phyloP scores from a whole-genome alignment of 106 monocot species.

The Iris macrosiphon region DNA sequence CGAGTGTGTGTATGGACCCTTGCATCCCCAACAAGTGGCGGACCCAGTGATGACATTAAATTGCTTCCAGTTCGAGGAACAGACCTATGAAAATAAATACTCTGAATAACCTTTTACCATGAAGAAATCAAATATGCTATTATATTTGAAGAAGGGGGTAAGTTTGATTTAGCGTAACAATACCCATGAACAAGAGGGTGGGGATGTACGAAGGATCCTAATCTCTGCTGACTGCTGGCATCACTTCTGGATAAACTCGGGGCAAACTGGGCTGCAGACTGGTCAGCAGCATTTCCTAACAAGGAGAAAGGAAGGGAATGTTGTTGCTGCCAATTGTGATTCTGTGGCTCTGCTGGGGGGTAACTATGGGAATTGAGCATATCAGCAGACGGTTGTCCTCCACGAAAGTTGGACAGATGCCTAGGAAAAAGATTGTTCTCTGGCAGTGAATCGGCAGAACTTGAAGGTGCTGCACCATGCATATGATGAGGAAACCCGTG shows the following conservation, averaged over 20 bases:
- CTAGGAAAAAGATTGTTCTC: slow-evolving; percentile 30
- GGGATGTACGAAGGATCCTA: slow-evolving; percentile 36
- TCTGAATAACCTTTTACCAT: not conserved
- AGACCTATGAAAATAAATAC: slow-evolving; percentile 16
- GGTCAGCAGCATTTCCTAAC: slow-evolving; percentile 26
- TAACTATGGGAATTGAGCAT: slow-evolving; percentile 30
- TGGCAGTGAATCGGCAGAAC: slow-evolving; percentile 22
- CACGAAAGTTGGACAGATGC: slow-evolving; percentile 18
- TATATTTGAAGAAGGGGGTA: too few species aligned
- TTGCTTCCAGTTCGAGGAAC: slow-evolving; percentile 23
- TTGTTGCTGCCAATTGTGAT: slow-evolving; percentile 30
- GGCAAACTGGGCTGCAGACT: slow-evolving; percentile 29
- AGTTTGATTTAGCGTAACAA: too few species aligned
- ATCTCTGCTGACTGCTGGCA: slow-evolving; percentile 29
- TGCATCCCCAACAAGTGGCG: slow-evolving; percentile 24
- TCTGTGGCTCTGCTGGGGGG: slow-evolving; percentile 28
- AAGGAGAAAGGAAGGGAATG: slow-evolving; percentile 16
- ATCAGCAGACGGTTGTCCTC: slow-evolving; percentile 23
- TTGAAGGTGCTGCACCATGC: slow-evolving; percentile 24
- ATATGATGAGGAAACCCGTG: slow-evolving; percentile 29
- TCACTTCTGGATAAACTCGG: slow-evolving; percentile 35
- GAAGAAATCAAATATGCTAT: too few species aligned
- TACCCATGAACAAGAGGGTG: slow-evolving; percentile 26
- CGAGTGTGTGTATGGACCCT: slow-evolving; percentile 22
- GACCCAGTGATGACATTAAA: slow-evolving; percentile 19